Evolutionary conservation across 1,284 basidiomycete genomes (phyloP).

Genomic region (Fomitopsis schrenkii): DNA sequence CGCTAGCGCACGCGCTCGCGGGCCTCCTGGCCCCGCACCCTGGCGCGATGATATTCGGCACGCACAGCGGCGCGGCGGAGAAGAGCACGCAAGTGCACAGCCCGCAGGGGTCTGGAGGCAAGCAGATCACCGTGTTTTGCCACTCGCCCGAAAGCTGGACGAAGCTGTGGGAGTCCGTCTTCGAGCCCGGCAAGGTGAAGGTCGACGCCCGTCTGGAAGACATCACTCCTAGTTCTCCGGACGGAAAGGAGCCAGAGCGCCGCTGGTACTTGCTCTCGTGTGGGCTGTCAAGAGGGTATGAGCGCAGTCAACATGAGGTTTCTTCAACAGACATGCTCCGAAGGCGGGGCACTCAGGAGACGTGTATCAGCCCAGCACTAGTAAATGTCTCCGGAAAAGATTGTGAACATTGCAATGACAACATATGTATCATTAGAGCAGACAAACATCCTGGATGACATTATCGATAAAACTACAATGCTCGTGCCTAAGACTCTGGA

Average conservation of each 20-base stretch:
- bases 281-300: too few species aligned
- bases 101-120: conserved; percentile 10
- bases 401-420: too few species aligned
- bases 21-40: conserved; percentile 21
- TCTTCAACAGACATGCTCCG: not conserved
- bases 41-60: conserved; percentile 34
- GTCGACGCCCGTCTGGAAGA: conserved; percentile 2
- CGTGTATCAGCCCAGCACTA: not conserved
- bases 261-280: too few species aligned
- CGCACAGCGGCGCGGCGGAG: conserved; percentile 16
- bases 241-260: too few species aligned
- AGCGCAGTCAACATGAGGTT: not conserved
- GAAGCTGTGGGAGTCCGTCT: conserved; percentile 32
- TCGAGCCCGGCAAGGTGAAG: conserved; percentile 26
- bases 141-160: conserved; percentile 31
- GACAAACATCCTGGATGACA: not conserved
- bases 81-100: conserved; percentile 1
- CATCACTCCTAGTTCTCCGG: too few species aligned
- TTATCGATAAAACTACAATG: not conserved
- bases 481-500: not conserved
- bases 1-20: conserved; percentile 33
- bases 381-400: too few species aligned
- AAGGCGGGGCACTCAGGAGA: too few species aligned
- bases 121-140: conserved; percentile 9
- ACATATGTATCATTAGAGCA: not conserved